Base-by-base conservation (phyloP, 192 early-diverging fungal species). In the Spizellomyces punctatus region DNA sequence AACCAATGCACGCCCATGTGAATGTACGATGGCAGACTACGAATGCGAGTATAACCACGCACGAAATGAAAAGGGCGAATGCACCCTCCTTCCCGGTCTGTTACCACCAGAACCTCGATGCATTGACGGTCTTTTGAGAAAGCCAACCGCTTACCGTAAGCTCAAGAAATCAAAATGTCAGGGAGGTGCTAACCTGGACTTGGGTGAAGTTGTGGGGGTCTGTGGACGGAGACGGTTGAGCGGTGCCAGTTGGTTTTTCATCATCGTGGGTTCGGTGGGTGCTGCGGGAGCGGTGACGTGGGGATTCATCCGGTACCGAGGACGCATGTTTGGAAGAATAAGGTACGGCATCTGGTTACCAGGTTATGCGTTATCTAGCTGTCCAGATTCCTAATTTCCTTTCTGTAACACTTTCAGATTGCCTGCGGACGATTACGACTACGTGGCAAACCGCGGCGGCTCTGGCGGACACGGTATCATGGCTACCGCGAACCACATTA, bases 1-100 rank as follows among this genome's bases (percentile, higher is more conserved):
- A 36, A 36, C 27, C 76, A 74, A 50, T 69, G 73, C 10, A 61
- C 58, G 22, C 73, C 74, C 45, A 63, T 87, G 86, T 49, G 45
- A 43, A 17, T 87, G 86, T 76, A 87, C 83, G 0, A 42, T 16
- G 2, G 67, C 63, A 27, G 86, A 87, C 47, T 87, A 78, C 67
- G 80, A 86, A 44, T 87, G 86, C 67, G 85, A 77, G 10, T 56
- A 59, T 52, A 75, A 75, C 22, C 68, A 65, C 64, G 45, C 50
- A n/a, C 55, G 50, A 72, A 54, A n/a, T 44, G 21, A 63, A 49
- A 16, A 58, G 48, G 12, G 63, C 58, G 17, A 75, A 72, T 58
- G 47, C n/a, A 27, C 12, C 27, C 12, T 59, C 69, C 44, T 41
- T 12, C 2, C 52, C 56, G 71, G 67, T 12, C 68, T 73, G 27